These are phyloP conservation scores for Pascua guehoae DNA, from an alignment of 1,284 basidiomycete genomes.

Conservation along the genomic window DNA sequence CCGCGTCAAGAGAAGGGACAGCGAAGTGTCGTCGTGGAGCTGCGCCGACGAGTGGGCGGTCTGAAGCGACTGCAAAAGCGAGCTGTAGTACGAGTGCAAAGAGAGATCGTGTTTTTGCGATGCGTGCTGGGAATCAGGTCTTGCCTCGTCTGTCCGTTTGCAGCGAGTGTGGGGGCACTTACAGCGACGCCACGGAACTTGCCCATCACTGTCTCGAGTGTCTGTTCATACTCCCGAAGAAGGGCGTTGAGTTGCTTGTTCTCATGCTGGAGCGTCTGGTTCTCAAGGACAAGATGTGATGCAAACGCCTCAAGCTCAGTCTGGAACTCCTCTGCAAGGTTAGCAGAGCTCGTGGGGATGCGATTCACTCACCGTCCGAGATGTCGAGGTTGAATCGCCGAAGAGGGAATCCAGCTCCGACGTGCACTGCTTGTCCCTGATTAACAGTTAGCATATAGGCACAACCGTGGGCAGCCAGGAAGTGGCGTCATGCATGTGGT, in stretches of 20 bases:
- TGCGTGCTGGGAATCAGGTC: slow-evolving; percentile 60
- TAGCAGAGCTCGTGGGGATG: not conserved
- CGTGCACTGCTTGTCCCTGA: slow-evolving; percentile 74
- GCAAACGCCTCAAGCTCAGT: slow-evolving; percentile 87
- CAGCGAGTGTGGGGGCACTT: slow-evolving; percentile 48
- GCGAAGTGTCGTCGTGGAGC: slow-evolving; percentile 58
- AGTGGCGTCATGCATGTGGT: not conserved
- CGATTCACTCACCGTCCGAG: slow-evolving; percentile 62
- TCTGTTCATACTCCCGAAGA: slow-evolving; percentile 90
- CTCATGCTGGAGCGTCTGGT: slow-evolving; percentile 84
- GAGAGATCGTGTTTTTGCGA: slow-evolving; percentile 88
- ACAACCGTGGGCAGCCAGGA: too few species aligned
- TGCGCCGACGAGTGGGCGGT: slow-evolving; percentile 61
- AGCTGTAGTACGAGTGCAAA: slow-evolving; percentile 86
- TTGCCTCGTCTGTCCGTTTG: slow-evolving; percentile 1
- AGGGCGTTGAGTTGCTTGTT: slow-evolving; percentile 86
- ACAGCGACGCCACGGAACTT: slow-evolving; percentile 93
- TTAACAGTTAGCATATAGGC: not conserved
- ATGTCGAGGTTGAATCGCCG: slow-evolving; percentile 92
- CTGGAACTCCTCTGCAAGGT: slow-evolving; percentile 74
- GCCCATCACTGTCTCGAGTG: slow-evolving; percentile 92
- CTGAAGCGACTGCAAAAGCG: slow-evolving; percentile 70
- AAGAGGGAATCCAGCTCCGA: slow-evolving; percentile 73
- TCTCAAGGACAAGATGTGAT: slow-evolving; percentile 87
- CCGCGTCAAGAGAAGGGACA: slow-evolving; percentile 67